phyloP scores from a whole-genome alignment of 2,329 filamentous ascomycete genomes.

The Talaromyces atroroseus region DNA sequence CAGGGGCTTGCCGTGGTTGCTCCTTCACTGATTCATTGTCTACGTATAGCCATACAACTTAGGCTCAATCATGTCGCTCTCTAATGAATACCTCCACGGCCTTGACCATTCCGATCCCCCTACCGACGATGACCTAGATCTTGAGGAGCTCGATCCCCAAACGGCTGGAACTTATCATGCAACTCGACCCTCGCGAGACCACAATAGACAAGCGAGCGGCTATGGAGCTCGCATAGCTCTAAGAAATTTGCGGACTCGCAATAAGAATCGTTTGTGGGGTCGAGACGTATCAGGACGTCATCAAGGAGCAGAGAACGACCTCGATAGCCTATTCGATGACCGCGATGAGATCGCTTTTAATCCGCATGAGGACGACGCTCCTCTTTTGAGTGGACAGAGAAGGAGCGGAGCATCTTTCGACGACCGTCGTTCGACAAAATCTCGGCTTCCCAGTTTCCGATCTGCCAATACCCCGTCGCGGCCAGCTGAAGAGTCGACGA shows the following conservation, averaged over 20 bases:
- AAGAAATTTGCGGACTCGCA: slow-evolving; percentile 48
- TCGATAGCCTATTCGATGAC: slow-evolving; percentile 61
- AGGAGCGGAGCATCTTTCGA: slow-evolving; percentile 33
- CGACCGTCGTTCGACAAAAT: slow-evolving; percentile 42
- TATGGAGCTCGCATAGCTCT: slow-evolving; percentile 40
- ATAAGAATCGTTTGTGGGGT: slow-evolving; percentile 39
- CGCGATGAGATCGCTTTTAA: slow-evolving; percentile 49
- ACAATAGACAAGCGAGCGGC: slow-evolving; percentile 20
- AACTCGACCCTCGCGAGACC: slow-evolving; percentile 24
- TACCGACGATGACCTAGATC: slow-evolving; percentile 39
- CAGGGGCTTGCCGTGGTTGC: slow-evolving; percentile 18
- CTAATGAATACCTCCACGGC: slow-evolving; percentile 32
- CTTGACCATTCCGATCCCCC: slow-evolving; percentile 27
- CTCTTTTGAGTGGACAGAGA: slow-evolving; percentile 56
- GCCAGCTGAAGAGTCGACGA: slow-evolving; percentile 37
- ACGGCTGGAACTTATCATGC: slow-evolving; percentile 20
- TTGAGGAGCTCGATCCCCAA: slow-evolving; percentile 43
- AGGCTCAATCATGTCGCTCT: slow-evolving; percentile 29
- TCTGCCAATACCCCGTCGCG: slow-evolving; percentile 31
- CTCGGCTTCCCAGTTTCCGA: slow-evolving; percentile 66
- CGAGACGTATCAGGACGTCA: slow-evolving; percentile 35
- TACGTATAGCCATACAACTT: slow-evolving; percentile 1
- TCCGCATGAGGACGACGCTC: slow-evolving; percentile 64
- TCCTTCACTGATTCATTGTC: slow-evolving; percentile 15
- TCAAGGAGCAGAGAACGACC: slow-evolving; percentile 53